Base-by-base conservation (phyloP, 1,139 yeast species). In the Saccharomyces hybrid region DNA sequence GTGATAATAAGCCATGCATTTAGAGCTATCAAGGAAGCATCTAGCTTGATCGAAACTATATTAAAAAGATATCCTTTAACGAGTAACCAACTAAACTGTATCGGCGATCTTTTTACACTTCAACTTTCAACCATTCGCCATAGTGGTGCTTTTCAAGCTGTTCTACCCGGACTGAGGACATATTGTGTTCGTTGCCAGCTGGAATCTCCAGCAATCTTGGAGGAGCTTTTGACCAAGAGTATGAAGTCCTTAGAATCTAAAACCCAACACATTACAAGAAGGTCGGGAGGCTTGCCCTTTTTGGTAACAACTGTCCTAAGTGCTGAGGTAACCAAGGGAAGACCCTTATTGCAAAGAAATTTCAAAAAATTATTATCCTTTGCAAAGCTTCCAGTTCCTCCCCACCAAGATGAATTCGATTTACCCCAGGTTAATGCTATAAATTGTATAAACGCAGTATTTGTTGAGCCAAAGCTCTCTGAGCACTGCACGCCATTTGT, bases 381-480 rank as follows among this genome's bases (percentile, higher is more conserved):
- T 46, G 88, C 93, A 1, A 60, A 68, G 5, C 55, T 68, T 5
- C 82, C 85, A 1, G 74, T 78, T n/a, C 65, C 68, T 5, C 73
- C 73, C 14, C 71, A 73, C 26, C 79, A 76, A n/a, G 83, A 83
- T 57, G 81, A 77, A 56, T 74, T 81, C 59, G 96, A 88, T 63
- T 74, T 88, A 27, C 93, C 98, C 0, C 98, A 91, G 67, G 96
- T 91, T 0, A 96, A 91, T 70, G 97, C 97, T 0, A 83, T 88
- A 67, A 93, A 93, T 65, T 86, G 96, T 64, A 80, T 93, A 56
- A 82, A 81, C 59, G 84, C 84, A 5, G 73, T 91, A 1, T 84
- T 90, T 61, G 78, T 78, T 38, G 97, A 91, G 58, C 76, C 93
- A 0, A 75, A 78, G 31, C 72, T 93, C 38, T 73, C 89, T 0